Base-by-base conservation (phyloP, 2,329 filamentous ascomycete genomes). In the Colletotrichum viniferum region DNA sequence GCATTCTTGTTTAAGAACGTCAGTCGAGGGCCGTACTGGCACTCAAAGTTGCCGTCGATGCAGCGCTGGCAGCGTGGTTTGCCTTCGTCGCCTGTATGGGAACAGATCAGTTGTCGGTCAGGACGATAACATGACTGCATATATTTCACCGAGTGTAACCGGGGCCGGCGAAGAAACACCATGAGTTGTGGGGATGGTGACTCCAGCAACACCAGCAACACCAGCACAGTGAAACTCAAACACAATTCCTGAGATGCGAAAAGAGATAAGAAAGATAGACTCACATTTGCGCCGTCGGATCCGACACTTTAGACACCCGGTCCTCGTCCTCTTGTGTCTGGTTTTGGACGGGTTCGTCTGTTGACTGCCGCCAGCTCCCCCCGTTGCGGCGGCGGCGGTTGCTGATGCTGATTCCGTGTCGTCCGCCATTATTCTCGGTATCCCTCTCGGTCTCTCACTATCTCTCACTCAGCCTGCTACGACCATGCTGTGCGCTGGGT, bases 11-110 rank as follows among this genome's bases (percentile, higher is more conserved):
- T 83, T 4, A 89, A 78, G 77, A 90, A 89, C 0, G 85, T 87
- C 55, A 89, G 81, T 21, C 85, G 82, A 4, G 86, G 83, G 13
- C 86, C 86, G 77, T 90, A 90, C 43, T 85, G 84, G 79, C 88
- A 90, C 56, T 87, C 83, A 34, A 88, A 85, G 10, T 84, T 84
- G 38, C 88, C 86, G 2, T 84, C 82, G 18, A 84, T 79, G 73
- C 89, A 90, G 76, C 88, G 87, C 58, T 84, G 85, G 58, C 89
- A 90, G 4, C 80, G 80, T 5, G 88, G 89, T 77, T 88, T 90
- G 16, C 81, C 81, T 80, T 90, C 88, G 73, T 90, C 88, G 74
- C 89, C 88, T 90, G 71, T 24, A 36, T 28, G 6, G n/a, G 6
- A 1, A n/a, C 12, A 58, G n/a, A 26, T 71, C 28, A 71, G 67